Percentiles rank a stretch among this genome's conserved stretches.
phyloP scores from a whole-genome alignment of 306 rosid species.

The Pterocarpus macrocarpus region DNA sequence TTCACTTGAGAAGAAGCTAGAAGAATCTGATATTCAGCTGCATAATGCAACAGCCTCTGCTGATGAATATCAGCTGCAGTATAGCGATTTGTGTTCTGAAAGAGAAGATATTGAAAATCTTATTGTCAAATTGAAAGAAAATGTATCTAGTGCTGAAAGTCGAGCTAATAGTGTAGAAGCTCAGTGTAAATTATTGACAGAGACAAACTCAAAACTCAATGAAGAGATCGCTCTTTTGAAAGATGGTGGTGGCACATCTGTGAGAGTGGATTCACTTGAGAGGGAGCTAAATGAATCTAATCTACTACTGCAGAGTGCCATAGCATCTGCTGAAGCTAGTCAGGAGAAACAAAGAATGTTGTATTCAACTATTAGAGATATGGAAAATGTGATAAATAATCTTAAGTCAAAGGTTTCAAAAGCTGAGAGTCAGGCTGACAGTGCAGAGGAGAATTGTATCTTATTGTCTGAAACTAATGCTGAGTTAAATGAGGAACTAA shows the following conservation, averaged over 20 bases:
- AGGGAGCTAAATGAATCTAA: conserved; percentile 64
- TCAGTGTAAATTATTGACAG: conserved; percentile 49
- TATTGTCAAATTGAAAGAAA: conserved; percentile 50
- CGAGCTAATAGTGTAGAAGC: conserved; percentile 59
- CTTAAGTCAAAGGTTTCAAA: conserved; percentile 70
- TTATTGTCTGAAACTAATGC: no score
- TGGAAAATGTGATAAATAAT: conserved; percentile 73
- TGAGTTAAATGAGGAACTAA: no score
- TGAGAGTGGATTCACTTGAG: conserved; percentile 61
- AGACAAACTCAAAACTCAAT: conserved; percentile 54
- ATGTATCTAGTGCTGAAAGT: conserved; percentile 53
- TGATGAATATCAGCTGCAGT: conserved; percentile 52
- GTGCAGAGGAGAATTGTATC: no score
- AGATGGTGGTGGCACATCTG: conserved; percentile 32
- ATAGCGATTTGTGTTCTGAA: conserved; percentile 44
- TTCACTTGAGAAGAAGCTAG: conserved; percentile 60
- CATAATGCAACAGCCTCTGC: conserved; percentile 46
- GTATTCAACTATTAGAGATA: conserved; percentile 66
- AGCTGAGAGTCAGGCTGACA: conserved; percentile 63
- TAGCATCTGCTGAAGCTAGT: conserved; percentile 77
- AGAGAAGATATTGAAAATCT: conserved; percentile 51
- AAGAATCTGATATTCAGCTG: conserved; percentile 56
- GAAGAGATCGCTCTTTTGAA: conserved; percentile 54
- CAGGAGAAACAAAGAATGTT: conserved; percentile 74
- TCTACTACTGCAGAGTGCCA: conserved; percentile 59